A percentile compares a stretch with the other conserved stretches of the same genome.
Evolutionary conservation across 257 asterid species (phyloP).

Genomic region (Osmanthus fragrans): DNA sequence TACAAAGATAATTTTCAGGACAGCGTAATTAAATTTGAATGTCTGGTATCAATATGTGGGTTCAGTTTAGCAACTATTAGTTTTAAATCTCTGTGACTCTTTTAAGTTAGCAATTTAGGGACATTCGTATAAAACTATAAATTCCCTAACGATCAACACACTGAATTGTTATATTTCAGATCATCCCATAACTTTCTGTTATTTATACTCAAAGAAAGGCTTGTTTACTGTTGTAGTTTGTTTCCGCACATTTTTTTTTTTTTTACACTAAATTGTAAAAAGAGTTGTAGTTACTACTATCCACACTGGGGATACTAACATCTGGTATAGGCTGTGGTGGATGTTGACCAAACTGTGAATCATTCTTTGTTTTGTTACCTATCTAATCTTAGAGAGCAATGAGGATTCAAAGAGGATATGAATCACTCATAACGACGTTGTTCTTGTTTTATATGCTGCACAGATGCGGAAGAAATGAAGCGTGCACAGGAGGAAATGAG

Average conservation of each 20-base stretch:
- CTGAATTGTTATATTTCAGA: background rate
- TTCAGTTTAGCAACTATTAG: background rate
- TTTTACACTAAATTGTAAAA: no score
- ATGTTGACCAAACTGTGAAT: background rate
- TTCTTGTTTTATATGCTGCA: conserved; percentile 1
- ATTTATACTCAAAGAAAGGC: background rate
- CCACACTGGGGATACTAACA: no score
- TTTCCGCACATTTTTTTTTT: no score
- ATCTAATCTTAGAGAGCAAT: background rate
- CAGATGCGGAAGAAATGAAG: conserved; percentile 90
- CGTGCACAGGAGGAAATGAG: conserved; percentile 99
- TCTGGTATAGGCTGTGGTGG: background rate
- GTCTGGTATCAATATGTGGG: background rate
- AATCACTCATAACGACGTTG: background rate
- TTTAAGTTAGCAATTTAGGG: background rate
- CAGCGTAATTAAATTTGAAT: background rate
- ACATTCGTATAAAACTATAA: background rate
- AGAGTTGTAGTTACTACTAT: no score
- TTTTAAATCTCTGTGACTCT: background rate
- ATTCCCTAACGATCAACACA: background rate
- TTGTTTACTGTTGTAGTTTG: background rate
- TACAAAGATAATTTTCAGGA: background rate
- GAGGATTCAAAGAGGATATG: background rate
- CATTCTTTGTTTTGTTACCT: background rate
- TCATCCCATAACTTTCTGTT: background rate